Conservation (phyloP, 306 rosid species). For the Prunus mume region DNA sequence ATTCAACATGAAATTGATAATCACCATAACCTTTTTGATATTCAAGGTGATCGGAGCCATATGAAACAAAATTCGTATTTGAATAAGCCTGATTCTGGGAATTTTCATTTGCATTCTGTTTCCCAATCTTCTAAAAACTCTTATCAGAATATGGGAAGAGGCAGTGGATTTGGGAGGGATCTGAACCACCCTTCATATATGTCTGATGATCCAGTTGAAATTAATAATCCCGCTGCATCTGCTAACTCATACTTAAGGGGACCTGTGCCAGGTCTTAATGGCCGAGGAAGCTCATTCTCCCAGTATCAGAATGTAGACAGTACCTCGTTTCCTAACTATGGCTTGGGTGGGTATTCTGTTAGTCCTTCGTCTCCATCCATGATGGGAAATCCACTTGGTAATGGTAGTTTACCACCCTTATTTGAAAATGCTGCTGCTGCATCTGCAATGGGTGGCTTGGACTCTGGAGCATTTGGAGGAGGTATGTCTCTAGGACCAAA, state of each 20-base stretch:
- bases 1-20: conserved; percentile 57
- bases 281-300: conserved; percentile 49
- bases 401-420: conserved; percentile 69
- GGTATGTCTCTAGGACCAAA: conserved; percentile 62
- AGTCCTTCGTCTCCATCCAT: conserved; percentile 67
- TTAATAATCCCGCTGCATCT: conserved; percentile 46
- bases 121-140: conserved; percentile 43
- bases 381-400: conserved; percentile 72
- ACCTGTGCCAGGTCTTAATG: conserved; percentile 46
- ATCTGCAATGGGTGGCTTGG: conserved; percentile 79
- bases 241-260: conserved; percentile 58
- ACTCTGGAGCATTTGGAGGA: conserved; percentile 67
- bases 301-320: conserved; percentile 65
- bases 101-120: conserved; percentile 44
- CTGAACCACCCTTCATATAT: conserved; percentile 36
- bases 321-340: conserved; percentile 55
- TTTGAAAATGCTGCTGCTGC: conserved; percentile 86
- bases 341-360: conserved; percentile 55
- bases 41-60: conserved; percentile 67
- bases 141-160: conserved; percentile 47
- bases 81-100: conserved; percentile 64
- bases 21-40: conserved; percentile 55
- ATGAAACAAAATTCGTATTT: conserved; percentile 52
- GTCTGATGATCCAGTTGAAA: conserved; percentile 48
- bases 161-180: conserved; percentile 44